phyloP scores from a whole-genome alignment of 305 asterid genomes.

The Striga hermonthica region DNA sequence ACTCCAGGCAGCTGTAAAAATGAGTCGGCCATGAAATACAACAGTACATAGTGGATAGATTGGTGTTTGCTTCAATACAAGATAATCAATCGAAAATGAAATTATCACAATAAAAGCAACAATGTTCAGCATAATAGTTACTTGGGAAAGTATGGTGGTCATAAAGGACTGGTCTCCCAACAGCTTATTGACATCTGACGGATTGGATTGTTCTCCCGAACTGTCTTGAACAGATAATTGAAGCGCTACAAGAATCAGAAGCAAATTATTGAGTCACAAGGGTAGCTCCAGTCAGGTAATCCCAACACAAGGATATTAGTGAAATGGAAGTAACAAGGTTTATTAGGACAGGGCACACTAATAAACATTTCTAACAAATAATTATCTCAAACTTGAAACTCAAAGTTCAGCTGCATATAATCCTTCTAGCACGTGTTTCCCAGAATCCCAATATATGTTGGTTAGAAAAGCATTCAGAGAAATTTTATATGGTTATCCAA shows the following conservation, averaged over 20 bases:
- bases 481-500: not conserved
- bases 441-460: not conserved
- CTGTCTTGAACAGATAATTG: constrained; percentile 69
- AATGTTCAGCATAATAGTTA: constrained; percentile 34
- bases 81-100: constrained; percentile 1
- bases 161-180: constrained; percentile 54
- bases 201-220: constrained; percentile 50
- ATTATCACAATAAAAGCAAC: not conserved
- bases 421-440: not conserved
- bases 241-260: constrained; percentile 53
- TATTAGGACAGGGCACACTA: no score
- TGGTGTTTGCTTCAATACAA: not conserved
- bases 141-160: constrained; percentile 66
- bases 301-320: not conserved
- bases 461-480: not conserved
- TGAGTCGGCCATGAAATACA: not conserved
- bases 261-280: constrained; percentile 19
- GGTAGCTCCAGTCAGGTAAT: constrained; percentile 7
- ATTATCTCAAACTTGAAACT: not conserved
- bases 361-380: no score
- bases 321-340: no score
- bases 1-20: constrained; percentile 74
- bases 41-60: not conserved
- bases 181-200: constrained; percentile 53
- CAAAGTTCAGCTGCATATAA: not conserved